Percentiles rank a stretch among this genome's conserved stretches.
Conservation (phyloP, 73 alveolate species). For the Tetrahymena elliotti region DNA sequence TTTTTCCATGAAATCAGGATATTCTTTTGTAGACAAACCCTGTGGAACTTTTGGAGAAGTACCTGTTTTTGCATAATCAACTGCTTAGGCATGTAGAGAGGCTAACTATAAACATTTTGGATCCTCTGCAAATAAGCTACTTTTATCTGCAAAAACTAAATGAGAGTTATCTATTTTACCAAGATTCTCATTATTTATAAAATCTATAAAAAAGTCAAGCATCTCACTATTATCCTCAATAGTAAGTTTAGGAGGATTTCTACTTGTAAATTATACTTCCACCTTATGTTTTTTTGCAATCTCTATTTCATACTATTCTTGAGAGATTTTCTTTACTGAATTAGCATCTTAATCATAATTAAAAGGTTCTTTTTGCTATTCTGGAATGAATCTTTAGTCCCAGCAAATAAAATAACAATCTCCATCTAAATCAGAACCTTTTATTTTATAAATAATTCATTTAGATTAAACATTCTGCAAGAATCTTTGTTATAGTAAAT, state of each 20-base stretch:
- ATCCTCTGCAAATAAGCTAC: constrained; percentile 52
- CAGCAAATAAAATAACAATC: constrained; percentile 69
- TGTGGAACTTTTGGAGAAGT: constrained; percentile 44
- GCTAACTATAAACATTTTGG: constrained; percentile 61
- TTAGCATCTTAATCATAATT: constrained; percentile 38
- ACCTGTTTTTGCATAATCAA: constrained; percentile 84
- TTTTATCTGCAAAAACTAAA: constrained; percentile 74
- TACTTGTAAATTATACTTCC: constrained; percentile 6
- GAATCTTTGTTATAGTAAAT: too few species aligned
- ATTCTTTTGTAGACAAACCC: constrained; percentile 33
- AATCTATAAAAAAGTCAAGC: constrained; percentile 56
- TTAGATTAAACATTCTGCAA: too few species aligned
- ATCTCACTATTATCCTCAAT: constrained; percentile 48
- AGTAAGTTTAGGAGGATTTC: constrained; percentile 14
- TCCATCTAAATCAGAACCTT: constrained; percentile 43
- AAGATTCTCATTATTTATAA: constrained; percentile 64
- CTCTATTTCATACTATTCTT: constrained; percentile 7
- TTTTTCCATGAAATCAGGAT: constrained; percentile 90
- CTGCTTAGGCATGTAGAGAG: constrained; percentile 70
- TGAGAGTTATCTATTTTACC: constrained; percentile 77
- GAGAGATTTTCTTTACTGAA: neutral
- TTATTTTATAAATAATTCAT: neutral
- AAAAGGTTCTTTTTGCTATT: constrained; percentile 44
- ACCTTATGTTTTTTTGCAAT: neutral
- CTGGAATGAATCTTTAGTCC: constrained; percentile 54